Percentiles rank a stretch among this genome's conserved stretches.
Conservation (phyloP, 768 basidiomycete genomes). For the Tremella mesenterica region DNA sequence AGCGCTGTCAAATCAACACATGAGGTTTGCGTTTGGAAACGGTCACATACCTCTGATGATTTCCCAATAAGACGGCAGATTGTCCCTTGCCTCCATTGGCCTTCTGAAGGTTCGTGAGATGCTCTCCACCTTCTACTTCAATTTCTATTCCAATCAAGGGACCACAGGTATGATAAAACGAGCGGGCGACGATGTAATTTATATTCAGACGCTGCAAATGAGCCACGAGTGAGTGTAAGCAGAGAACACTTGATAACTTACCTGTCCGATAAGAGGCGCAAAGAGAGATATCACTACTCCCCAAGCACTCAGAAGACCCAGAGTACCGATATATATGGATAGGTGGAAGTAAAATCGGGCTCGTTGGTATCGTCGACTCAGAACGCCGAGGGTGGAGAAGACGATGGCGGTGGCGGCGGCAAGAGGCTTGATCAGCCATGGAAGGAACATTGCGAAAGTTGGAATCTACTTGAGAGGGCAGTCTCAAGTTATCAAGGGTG, state of each 20-base stretch:
- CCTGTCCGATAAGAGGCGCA: slow-evolving; percentile 54
- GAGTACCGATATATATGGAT: slow-evolving; percentile 61
- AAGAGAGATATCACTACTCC: slow-evolving; percentile 60
- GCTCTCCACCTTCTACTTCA: slow-evolving; percentile 76
- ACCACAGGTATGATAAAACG: slow-evolving; percentile 65
- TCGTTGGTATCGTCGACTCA: slow-evolving; percentile 26
- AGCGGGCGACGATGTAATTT: slow-evolving; percentile 72
- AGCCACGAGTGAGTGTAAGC: background rate
- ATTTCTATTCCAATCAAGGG: slow-evolving; percentile 59
- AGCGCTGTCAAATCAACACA: slow-evolving; percentile 22
- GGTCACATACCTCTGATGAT: slow-evolving; percentile 63
- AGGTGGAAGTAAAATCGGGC: slow-evolving; percentile 55
- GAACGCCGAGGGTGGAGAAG: slow-evolving; percentile 34
- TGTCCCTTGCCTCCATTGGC: slow-evolving; percentile 28
- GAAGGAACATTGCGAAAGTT: background rate
- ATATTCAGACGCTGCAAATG: slow-evolving; percentile 56
- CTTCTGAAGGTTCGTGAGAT: slow-evolving; percentile 50
- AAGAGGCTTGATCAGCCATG: slow-evolving; percentile 31
- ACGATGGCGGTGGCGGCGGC: slow-evolving; percentile 33
- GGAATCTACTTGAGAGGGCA: no score
- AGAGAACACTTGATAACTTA: slow-evolving; percentile 11
- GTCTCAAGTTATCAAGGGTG: no score
- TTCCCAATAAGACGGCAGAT: slow-evolving; percentile 63
- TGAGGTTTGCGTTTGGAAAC: background rate
- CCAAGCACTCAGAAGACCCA: slow-evolving; percentile 63